These are phyloP conservation scores for Scheffersomyces insectosa DNA, from an alignment of 1,139 yeast genomes.

Conservation along the genomic window DNA sequence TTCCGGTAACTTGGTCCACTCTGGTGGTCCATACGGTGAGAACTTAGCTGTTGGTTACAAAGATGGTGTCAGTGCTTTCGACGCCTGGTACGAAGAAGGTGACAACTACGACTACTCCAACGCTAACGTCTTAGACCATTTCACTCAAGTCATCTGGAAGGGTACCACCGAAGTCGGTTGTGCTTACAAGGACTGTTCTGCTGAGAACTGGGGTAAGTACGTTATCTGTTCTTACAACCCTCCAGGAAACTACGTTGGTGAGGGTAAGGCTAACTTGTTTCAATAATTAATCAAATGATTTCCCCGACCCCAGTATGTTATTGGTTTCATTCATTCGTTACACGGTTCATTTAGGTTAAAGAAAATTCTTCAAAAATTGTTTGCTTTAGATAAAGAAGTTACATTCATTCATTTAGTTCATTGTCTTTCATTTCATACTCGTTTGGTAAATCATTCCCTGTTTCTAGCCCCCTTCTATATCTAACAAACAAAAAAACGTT, in stretches of 20 bases:
- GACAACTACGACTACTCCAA: conserved; percentile 51
- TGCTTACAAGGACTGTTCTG: conserved; percentile 41
- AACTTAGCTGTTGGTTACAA: conserved; percentile 78
- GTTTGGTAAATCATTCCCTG: no score
- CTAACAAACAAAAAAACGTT: no score
- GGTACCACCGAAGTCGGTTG: conserved; percentile 37
- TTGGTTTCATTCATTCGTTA: no score
- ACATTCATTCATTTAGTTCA: no score
- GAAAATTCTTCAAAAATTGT: no score
- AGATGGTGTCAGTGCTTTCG: conserved; percentile 55
- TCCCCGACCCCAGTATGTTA: no score
- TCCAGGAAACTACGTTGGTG: conserved; percentile 53
- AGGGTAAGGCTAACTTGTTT: conserved; percentile 24
- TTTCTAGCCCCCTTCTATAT: no score
- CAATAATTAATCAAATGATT: no score
- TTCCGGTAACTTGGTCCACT: conserved; percentile 66
- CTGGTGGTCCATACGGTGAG: conserved; percentile 83
- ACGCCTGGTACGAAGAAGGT: conserved; percentile 85
- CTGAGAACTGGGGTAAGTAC: conserved; percentile 48
- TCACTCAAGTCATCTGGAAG: conserved; percentile 46
- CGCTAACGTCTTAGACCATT: conserved; percentile 34
- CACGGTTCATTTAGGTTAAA: no score
- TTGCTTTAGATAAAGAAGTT: no score
- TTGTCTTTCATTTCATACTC: no score
- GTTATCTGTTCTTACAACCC: conserved; percentile 55